phyloP scores from a whole-genome alignment of 2,329 filamentous ascomycete genomes.

The Metarhizium humberi region DNA sequence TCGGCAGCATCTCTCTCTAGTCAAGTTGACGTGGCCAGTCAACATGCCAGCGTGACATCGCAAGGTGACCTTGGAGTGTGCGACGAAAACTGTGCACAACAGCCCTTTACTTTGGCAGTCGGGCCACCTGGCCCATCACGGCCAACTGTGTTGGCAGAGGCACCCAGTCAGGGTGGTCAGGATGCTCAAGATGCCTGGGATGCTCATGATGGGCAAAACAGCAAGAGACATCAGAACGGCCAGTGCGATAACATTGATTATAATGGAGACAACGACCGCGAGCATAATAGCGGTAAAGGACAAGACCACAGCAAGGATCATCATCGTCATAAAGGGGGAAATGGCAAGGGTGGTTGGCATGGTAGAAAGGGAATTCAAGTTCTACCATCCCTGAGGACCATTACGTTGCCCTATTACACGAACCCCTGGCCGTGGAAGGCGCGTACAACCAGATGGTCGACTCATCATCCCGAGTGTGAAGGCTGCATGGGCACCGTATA shows the following conservation, averaged over 20 bases:
- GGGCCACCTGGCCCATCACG: not conserved
- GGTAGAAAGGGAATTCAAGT: too few species aligned
- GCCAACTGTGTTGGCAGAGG: not conserved
- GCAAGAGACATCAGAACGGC: too few species aligned
- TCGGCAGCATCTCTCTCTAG: not conserved
- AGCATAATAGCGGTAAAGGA: too few species aligned
- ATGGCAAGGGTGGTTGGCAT: too few species aligned
- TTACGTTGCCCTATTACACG: not conserved
- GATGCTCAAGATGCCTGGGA: not conserved
- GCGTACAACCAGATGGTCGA: slow-evolving; percentile 1
- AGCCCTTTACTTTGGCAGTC: not conserved
- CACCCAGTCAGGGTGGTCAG: not conserved
- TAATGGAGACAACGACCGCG: too few species aligned
- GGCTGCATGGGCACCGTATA: slow-evolving; percentile 1
- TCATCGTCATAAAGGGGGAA: too few species aligned
- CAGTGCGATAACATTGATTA: too few species aligned
- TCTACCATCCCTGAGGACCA: not conserved
- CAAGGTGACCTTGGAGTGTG: slow-evolving; percentile 1
- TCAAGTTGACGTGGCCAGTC: not conserved
- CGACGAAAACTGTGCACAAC: not conserved
- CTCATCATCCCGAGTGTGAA: not conserved
- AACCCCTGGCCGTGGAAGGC: slow-evolving; percentile 3
- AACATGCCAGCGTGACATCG: not conserved
- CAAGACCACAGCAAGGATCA: too few species aligned
- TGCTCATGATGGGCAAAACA: too few species aligned